A percentile compares a stretch with the other conserved stretches of the same genome.
These are phyloP conservation scores for Aureobasidium zeae DNA, from an alignment of 2,329 filamentous ascomycete genomes.

Conservation along the genomic window DNA sequence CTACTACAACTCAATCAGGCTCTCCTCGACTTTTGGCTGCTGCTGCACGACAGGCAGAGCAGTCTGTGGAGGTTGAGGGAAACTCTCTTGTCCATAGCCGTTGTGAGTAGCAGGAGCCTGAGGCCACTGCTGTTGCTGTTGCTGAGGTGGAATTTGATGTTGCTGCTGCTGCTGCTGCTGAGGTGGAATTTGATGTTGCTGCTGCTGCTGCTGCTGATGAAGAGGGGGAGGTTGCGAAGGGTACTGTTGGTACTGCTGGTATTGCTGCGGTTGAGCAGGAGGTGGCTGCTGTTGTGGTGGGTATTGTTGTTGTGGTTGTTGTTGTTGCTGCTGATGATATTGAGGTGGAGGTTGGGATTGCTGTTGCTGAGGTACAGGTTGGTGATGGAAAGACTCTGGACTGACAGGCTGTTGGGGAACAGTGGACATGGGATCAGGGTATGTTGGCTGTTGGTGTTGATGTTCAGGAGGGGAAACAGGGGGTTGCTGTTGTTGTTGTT, in stretches of 20 bases:
- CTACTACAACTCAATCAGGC: slow-evolving; percentile 28
- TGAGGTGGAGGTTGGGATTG: slow-evolving; percentile 21
- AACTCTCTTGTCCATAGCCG: slow-evolving; percentile 29
- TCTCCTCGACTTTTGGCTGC: slow-evolving; percentile 26
- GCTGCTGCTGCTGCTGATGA: slow-evolving; percentile 23
- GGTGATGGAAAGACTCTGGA: slow-evolving; percentile 18
- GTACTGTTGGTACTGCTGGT: slow-evolving; percentile 16
- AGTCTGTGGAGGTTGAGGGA: slow-evolving; percentile 28
- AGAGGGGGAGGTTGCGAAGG: slow-evolving; percentile 23
- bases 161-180: slow-evolving; percentile 22
- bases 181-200: slow-evolving; percentile 18
- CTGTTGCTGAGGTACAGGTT: slow-evolving; percentile 32
- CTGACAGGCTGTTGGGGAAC: slow-evolving; percentile 5
- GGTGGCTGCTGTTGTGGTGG: slow-evolving; percentile 23
- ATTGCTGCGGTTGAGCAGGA: slow-evolving; percentile 20
- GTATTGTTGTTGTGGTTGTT: slow-evolving; percentile 22
- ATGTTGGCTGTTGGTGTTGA: slow-evolving; percentile 29
- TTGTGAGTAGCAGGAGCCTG: slow-evolving; percentile 25
- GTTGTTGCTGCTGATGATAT: slow-evolving; percentile 18
- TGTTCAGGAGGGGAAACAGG: slow-evolving; percentile 26
- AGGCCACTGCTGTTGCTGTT: slow-evolving; percentile 25
- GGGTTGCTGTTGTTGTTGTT: slow-evolving; percentile 16
- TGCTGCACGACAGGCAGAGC: too few species aligned
- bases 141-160: slow-evolving; percentile 22
- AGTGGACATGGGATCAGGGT: slow-evolving; percentile 19